Base-by-base conservation (phyloP, 2,329 filamentous ascomycete genomes). In the Ascochyta rabiei region DNA sequence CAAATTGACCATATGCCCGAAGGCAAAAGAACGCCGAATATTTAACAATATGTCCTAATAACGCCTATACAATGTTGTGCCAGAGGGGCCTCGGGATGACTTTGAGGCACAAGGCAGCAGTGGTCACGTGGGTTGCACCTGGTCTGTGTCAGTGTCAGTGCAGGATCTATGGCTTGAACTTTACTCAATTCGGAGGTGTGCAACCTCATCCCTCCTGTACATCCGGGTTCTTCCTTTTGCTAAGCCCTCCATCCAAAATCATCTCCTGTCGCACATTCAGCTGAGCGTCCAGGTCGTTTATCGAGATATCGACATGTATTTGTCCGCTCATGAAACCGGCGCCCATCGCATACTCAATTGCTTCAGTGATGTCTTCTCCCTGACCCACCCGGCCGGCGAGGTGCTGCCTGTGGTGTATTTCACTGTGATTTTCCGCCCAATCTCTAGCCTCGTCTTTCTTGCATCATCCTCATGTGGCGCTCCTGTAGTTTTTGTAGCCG, bases 371-470 rank as follows among this genome's bases (percentile, higher is more conserved):
- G 60, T 82, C 80, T 46, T 82, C 80, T 8, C 80, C 79, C 49
- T 74, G 76, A 1, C 80, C 80, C 10, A 82, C 80, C 34, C 80
- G 64, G 4, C 80, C 80, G 9, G 75, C 78, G 21, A 79, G 68
- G 66, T 83, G 80, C 77, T 80, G 82, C 57, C 66, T 57, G 48
- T 80, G 78, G 59, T 82, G 79, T 49, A 76, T 70, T 52, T 76
- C 69, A 1, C 68, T 73, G 52, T 82, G 63, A 1, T 76, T 78
- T 2, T 80, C 76, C 45, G 79, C 79, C 80, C 80, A 2, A 57
- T 24, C 50, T 57, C 53, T 43, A 62, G 53, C 35, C 63, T 48
- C 37, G 56, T 40, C 43, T 59, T 56, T 16, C 46, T 28, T 2
- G 60, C 59, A 16, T 53, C 54, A 9, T 62, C 60, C 21, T 62